Evolutionary conservation across 192 early-diverging fungal genomes (phyloP), one percentile per base, ranked within the genome.

Genomic region (Mortierella hygrophila): DNA sequence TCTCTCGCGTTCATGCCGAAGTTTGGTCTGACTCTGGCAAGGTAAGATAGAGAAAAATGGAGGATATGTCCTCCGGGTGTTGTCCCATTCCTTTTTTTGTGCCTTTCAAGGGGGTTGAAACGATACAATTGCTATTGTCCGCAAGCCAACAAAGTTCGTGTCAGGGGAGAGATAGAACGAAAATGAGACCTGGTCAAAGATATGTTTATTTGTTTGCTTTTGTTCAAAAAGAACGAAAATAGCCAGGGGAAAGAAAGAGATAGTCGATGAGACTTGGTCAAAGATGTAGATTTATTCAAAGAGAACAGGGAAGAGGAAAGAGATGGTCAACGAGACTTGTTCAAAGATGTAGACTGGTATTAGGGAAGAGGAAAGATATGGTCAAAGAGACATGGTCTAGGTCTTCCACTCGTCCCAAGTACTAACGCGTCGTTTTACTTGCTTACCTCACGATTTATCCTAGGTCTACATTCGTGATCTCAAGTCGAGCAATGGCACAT

Each of bases 401-500:
- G 55, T 60, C 8, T 6, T 60, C 7, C n/a, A 26, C 55, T 1
- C 35, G 4, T 60, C 55, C 11, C n/a, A n/a, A 60, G 9, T 29
- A 60, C 55, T 60, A 26, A 60, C 55, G n/a, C n/a, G 55, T 26
- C 21, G 65, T 76, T 21, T 60, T 76, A 21, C 37, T 20, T 42
- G 23, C 38, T 5, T 18, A 18, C 18, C 4, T 18, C 49, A 18
- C 49, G 49, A 20, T 52, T 20, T 21, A 52, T 21, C 18, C 49
- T 49, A 96, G 94, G 90, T 94, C 11, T 94, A 72, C 77, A 93
- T 96, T 68, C 91, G 92, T 54, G 96, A 97, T 82, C 87, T 94
- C 37, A 93, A 93, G 78, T 95, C 94, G 6, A 93, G 92, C 72
- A 97, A 97, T 75, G 96, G 96, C 21, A 97, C 96, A 0, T 97